Conservation (phyloP, 306 rosid species). For the Gastrolobium villosum region DNA sequence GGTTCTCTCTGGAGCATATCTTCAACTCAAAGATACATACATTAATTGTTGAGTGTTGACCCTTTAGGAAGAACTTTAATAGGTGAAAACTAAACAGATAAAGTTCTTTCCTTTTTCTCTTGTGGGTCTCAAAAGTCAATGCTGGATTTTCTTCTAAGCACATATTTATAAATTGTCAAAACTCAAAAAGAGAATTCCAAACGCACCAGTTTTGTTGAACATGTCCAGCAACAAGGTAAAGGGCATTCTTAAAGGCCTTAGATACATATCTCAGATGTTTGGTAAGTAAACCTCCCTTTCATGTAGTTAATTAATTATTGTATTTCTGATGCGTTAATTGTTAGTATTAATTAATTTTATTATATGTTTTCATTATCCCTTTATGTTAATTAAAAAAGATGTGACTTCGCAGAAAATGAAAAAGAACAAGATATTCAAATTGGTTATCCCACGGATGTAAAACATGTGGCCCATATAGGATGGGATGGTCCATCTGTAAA, state of each 20-base stretch:
- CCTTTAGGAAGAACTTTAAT: slow-evolving; percentile 31
- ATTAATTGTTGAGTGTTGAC: slow-evolving; percentile 46
- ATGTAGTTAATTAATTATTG: background rate
- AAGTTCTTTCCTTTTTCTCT: slow-evolving; percentile 25
- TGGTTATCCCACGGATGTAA: slow-evolving; percentile 93
- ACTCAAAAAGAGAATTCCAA: slow-evolving; percentile 8
- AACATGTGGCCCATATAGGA: slow-evolving; percentile 97
- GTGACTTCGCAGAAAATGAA: slow-evolving; percentile 63
- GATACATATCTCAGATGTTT: slow-evolving; percentile 90
- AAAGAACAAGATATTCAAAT: slow-evolving; percentile 87
- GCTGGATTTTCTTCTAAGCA: slow-evolving; percentile 32
- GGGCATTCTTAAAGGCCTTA: slow-evolving; percentile 84
- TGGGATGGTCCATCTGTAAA: slow-evolving; percentile 96
- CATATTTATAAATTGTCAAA: slow-evolving; percentile 26
- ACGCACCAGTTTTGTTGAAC: slow-evolving; percentile 1
- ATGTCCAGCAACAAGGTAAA: slow-evolving; percentile 81
- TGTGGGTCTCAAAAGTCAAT: slow-evolving; percentile 41
- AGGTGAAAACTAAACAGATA: slow-evolving; percentile 17
- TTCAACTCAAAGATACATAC: slow-evolving; percentile 37
- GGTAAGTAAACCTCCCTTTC: slow-evolving; percentile 59
- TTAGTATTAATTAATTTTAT: background rate
- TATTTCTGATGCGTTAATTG: background rate
- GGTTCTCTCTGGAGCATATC: slow-evolving; percentile 42
- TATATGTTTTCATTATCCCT: background rate
- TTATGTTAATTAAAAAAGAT: background rate